Evolutionary conservation across 768 basidiomycete species (phyloP), one percentile per base, ranked within the genome.

Genomic region (Suillus ampliporus): DNA sequence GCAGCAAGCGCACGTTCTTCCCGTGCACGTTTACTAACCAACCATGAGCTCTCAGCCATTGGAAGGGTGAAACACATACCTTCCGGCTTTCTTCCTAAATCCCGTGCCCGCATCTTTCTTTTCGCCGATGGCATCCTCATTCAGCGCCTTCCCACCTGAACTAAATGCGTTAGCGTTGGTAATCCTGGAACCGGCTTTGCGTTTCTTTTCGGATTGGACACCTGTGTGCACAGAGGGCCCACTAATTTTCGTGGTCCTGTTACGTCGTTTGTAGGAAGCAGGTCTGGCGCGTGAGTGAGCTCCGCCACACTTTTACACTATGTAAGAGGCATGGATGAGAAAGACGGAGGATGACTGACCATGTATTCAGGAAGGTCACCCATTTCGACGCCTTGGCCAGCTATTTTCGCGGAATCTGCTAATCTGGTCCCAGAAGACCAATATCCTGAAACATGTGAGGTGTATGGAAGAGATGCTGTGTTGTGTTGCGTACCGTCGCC

Each of bases 381-480:
- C 26, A 74, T 72, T 41, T 82, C 82, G 44, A 84, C 74, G 1
- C 84, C 86, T 61, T 84, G 77, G 3, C 85, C 84, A 0, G 76
- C 74, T 26, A 90, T 72, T 44, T 73, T 77, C 2, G 81, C 80
- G 1, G 90, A 89, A 73, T 94, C 91, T 1, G 79, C 79, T 14
- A 94, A 80, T 52, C 91, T 84, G 17, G 76, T 85, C 2, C 93
- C 92, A 47, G 89, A 86, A 17, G 92, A 94, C 91, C 91, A 94
- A 69, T 88, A 91, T 10, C 92, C 91, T 94, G 52, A 43, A 37
- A n/a, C 23, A 40, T 11, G 21, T 15, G 5, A 76, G 53, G 14
- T n/a, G 46, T 46, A 41, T 48, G 43, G 46, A 28, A n/a, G 19
- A 51, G 37, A 41, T 34, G 5, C 44, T 48, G 23, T n/a, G 52